phyloP scores from a whole-genome alignment of 441 rosid genomes.

The Pelargonium cotyledonis region DNA sequence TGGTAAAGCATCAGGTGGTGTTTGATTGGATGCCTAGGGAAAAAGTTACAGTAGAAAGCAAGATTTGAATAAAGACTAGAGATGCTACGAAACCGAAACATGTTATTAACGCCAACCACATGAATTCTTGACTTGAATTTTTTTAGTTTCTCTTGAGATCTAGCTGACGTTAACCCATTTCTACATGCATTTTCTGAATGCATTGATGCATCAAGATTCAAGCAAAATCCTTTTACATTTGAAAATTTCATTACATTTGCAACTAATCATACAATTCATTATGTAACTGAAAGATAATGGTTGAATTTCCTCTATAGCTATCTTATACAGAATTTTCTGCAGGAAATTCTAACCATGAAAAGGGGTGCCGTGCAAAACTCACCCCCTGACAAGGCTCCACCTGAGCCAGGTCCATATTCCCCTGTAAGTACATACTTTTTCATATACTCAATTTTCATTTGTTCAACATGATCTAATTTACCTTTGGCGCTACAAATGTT shows the following conservation, averaged over 20 bases:
- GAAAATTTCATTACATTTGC: neutral
- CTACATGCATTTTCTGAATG: neutral
- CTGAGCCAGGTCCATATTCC: conserved; percentile 90
- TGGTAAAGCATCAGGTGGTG: neutral
- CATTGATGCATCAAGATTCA: neutral
- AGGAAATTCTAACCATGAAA: conserved; percentile 78
- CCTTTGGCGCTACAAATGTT: neutral
- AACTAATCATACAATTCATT: neutral
- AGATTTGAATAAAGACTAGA: neutral
- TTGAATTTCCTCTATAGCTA: conserved; percentile 6
- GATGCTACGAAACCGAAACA: neutral
- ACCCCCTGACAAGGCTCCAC: conserved; percentile 65
- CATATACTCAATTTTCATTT: conserved; percentile 12
- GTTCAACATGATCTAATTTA: neutral
- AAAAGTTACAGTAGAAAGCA: neutral
- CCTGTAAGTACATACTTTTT: conserved; percentile 50
- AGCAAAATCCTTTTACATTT: neutral
- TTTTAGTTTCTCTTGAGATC: neutral
- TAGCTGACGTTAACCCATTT: neutral
- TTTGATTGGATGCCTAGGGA: neutral
- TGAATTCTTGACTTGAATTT: neutral
- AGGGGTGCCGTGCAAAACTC: conserved; percentile 86
- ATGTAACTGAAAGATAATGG: neutral
- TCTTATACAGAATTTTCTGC: conserved; percentile 21
- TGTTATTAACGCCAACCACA: neutral